phyloP scores from a whole-genome alignment of 257 asterid species.

The Paraleonurus japonicus region DNA sequence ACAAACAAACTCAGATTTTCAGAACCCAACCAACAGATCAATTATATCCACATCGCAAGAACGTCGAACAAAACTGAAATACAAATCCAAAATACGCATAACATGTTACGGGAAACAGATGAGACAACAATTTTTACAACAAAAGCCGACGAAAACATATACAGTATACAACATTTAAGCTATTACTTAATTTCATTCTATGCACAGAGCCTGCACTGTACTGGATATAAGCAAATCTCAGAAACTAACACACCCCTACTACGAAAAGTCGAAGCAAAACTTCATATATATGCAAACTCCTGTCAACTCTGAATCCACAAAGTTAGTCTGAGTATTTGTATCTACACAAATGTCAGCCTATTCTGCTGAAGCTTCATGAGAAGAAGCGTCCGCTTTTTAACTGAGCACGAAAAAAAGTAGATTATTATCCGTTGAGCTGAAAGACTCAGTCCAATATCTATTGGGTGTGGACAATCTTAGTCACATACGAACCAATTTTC shows the following conservation, averaged over 20 bases:
- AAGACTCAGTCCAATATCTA: no score
- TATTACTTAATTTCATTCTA: background rate
- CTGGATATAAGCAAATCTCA: background rate
- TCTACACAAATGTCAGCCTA: slow-evolving; percentile 27
- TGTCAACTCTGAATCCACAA: background rate
- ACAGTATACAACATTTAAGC: background rate
- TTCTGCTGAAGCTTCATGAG: slow-evolving; percentile 16
- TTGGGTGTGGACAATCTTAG: no score
- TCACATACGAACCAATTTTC: no score
- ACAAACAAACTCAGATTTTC: no score
- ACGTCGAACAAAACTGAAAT: no score
- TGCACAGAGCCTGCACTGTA: background rate
- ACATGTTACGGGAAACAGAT: background rate
- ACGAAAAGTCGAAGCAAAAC: background rate
- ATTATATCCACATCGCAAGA: no score
- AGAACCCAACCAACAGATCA: no score
- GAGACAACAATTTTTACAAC: background rate
- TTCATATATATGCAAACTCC: background rate
- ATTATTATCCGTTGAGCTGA: background rate
- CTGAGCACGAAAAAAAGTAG: slow-evolving; percentile 4
- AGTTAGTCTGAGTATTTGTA: slow-evolving; percentile 22
- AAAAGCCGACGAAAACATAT: background rate
- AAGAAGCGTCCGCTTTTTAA: slow-evolving; percentile 9
- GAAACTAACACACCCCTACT: slow-evolving; percentile 14
- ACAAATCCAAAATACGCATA: no score